phyloP scores from a whole-genome alignment of 495 filamentous ascomycete genomes.

The Daldinia bambusicola region DNA sequence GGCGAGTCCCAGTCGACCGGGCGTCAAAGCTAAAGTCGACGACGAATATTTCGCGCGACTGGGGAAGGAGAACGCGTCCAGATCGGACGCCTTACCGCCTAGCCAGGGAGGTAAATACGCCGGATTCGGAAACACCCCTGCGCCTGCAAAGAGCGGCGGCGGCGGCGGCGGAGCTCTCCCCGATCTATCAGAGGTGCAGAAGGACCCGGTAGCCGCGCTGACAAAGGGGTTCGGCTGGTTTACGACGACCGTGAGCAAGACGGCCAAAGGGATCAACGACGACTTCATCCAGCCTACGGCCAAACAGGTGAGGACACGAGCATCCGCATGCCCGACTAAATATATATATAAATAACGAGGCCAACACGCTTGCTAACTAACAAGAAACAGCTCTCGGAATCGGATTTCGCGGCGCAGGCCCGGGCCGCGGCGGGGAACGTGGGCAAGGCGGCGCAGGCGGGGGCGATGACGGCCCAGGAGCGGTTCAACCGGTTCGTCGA shows the following conservation, averaged over 20 bases:
- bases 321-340: conserved; percentile 4
- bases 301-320: conserved; percentile 70
- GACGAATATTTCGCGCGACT: conserved; percentile 90
- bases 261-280: conserved; percentile 89
- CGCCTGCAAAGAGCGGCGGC: conserved; percentile 52
- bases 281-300: conserved; percentile 90
- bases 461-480: conserved; percentile 76
- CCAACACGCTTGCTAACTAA: conserved; percentile 14
- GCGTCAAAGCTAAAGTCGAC: conserved; percentile 67
- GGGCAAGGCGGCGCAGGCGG: conserved; percentile 67
- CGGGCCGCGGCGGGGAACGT: conserved; percentile 72
- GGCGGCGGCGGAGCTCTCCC: conserved; percentile 60
- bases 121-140: conserved; percentile 84
- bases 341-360: neutral
- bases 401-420: conserved; percentile 88
- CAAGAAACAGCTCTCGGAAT: conserved; percentile 72
- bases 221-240: conserved; percentile 97
- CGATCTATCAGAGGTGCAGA: conserved; percentile 83
- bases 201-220: conserved; percentile 87
- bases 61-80: conserved; percentile 80
- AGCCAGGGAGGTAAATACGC: conserved; percentile 91
- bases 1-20: conserved; percentile 63
- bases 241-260: conserved; percentile 81
- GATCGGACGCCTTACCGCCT: conserved; percentile 78
- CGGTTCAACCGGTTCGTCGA: conserved; percentile 87